Evolutionary conservation across 352 stramenopile genomes (phyloP).

Genomic region (Globisporangium megalacanthum): DNA sequence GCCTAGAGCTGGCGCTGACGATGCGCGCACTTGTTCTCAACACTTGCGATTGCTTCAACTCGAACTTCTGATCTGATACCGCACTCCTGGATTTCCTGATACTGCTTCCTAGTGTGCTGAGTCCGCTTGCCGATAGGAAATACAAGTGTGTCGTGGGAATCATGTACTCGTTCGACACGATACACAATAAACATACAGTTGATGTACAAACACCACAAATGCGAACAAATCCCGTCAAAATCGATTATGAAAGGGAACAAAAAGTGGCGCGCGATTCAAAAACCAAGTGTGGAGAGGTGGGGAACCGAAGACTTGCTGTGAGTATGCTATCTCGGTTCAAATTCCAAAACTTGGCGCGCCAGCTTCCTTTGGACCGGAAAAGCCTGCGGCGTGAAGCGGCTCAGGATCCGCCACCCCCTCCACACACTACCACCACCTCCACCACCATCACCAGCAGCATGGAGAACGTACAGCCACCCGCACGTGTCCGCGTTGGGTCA

Average conservation of each 20-base stretch:
- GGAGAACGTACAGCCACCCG: slow-evolving; percentile 14
- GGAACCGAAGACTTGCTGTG: slow-evolving; percentile 20
- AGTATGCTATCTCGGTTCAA: slow-evolving; percentile 24
- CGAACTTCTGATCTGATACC: slow-evolving; percentile 1
- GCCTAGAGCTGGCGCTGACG: neutral
- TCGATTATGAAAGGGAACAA: neutral
- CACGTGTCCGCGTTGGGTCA: neutral
- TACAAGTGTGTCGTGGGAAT: neutral
- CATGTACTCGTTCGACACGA: neutral
- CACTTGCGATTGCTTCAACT: slow-evolving; percentile 7
- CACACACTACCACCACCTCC: neutral
- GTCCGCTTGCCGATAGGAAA: neutral
- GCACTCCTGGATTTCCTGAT: neutral
- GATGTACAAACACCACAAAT: neutral
- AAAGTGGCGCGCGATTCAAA: slow-evolving; percentile 10
- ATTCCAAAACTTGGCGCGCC: slow-evolving; percentile 18
- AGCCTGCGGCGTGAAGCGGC: neutral
- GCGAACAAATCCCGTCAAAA: neutral
- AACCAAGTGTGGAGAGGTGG: neutral
- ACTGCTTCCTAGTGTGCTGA: neutral
- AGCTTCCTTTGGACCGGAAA: slow-evolving; percentile 14
- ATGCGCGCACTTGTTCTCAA: neutral
- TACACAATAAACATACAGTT: neutral
- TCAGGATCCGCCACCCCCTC: neutral
- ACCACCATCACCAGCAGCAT: slow-evolving; percentile 6